Evolutionary conservation across 768 basidiomycete species (phyloP), one percentile per base, ranked within the genome.

Genomic region (Russula virescens): DNA sequence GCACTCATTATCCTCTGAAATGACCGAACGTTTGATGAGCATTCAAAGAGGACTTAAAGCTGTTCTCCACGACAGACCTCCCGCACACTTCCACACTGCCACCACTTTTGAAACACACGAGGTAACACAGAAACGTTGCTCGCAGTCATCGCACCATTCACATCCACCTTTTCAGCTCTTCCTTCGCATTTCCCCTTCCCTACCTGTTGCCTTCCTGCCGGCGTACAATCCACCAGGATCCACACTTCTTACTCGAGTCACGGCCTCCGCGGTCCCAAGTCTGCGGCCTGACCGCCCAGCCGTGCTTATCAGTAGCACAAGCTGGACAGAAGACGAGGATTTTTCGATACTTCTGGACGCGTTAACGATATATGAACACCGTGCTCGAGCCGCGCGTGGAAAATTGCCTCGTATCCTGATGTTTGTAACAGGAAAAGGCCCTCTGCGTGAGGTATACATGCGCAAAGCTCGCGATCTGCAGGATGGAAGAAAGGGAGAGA

Each of bases 321-420:
- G 91, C 18, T 98, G 96, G 96, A 98, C 97, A 1, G 84, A 92
- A 7, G 97, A 99, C 69, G 97, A 99, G 72, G 94, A 98, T 72
- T 98, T 99, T 67, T 76, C 81, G 10, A 82, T 97, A 55, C 83
- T 99, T 19, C 73, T 98, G 23, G 79, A 83, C 21, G 93, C 94
- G 2, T 76, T 99, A 43, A 71, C 75, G 16, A 46, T 75, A 18
- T 98, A 97, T 71, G 87, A 98, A 67, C 61, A 71, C 16, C 82
- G 78, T 25, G 88, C 85, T 19, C 67, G 70, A 23, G 35, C 43
- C 35, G 26, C 60, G 49, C 43, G 9, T 31, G 70, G 70, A 23
- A 71, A 59, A 52, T 74, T 97, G 26, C 94, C 94, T 1, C 89
- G 87, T 62, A 68, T 97, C 54, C 74, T 97, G 67, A 85, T 93